Conservation (phyloP, 768 basidiomycete species). For the Cubamyces sp. region DNA sequence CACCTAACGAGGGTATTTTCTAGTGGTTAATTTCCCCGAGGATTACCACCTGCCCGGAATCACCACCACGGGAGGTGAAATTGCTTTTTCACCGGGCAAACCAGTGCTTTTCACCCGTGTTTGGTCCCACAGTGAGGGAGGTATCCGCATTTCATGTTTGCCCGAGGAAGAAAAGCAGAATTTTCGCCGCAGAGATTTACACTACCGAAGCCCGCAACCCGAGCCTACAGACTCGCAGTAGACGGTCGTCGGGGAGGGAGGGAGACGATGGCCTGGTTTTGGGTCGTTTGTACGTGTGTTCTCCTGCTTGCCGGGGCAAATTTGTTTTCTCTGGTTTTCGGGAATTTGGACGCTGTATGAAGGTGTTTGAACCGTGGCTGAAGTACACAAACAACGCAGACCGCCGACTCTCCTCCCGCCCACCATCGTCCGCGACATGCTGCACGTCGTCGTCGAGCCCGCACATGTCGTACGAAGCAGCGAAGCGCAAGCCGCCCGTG, state of each 20-base stretch:
- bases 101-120: too few species aligned
- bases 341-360: constrained; percentile 72
- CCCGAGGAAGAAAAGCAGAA: too few species aligned
- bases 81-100: too few species aligned
- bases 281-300: constrained; percentile 40
- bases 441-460: constrained; percentile 13
- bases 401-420: constrained; percentile 5
- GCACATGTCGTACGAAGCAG: constrained; percentile 3
- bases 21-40: too few species aligned
- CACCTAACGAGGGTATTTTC: too few species aligned
- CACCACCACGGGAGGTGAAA: too few species aligned
- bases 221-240: background rate
- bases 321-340: constrained; percentile 80
- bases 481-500: constrained; percentile 3
- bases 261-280: constrained; percentile 24
- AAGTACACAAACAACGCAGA: constrained; percentile 43
- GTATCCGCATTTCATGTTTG: too few species aligned
- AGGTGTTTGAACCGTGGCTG: constrained; percentile 55
- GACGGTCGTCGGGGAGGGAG: constrained; percentile 5
- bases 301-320: constrained; percentile 39
- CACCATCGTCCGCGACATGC: constrained; percentile 16
- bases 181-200: too few species aligned
- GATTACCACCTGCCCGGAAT: too few species aligned
- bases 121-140: too few species aligned
- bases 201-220: too few species aligned